Percentiles rank a stretch among this genome's conserved stretches.
Evolutionary conservation across 2,329 filamentous ascomycete genomes (phyloP).

Genomic region (Tolypocladium sp.): DNA sequence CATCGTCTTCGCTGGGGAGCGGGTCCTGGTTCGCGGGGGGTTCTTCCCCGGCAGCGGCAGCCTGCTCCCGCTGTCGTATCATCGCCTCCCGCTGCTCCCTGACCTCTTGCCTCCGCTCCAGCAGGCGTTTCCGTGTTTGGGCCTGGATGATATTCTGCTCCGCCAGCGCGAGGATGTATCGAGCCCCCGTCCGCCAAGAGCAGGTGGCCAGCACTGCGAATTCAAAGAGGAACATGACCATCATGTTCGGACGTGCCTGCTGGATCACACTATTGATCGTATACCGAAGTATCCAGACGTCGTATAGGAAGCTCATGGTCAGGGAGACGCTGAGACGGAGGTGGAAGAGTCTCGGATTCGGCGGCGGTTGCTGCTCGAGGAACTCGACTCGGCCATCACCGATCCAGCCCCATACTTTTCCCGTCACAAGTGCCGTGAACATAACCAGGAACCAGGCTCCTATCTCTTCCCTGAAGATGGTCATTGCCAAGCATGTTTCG

Average conservation of each 20-base stretch:
- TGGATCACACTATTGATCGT: conserved; percentile 74
- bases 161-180: conserved; percentile 69
- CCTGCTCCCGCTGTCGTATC: conserved; percentile 36
- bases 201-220: conserved; percentile 80
- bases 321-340: conserved; percentile 71
- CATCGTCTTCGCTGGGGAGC: conserved; percentile 59
- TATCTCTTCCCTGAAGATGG: conserved; percentile 91
- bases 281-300: conserved; percentile 72
- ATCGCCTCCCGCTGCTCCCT: conserved; percentile 47
- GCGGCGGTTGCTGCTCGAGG: conserved; percentile 87
- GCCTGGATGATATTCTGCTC: conserved; percentile 67
- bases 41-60: conserved; percentile 47
- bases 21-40: conserved; percentile 39
- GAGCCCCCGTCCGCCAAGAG: conserved; percentile 67
- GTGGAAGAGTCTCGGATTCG: conserved; percentile 84
- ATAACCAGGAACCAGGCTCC: conserved; percentile 92
- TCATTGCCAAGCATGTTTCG: conserved; percentile 96
- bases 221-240: conserved; percentile 99
- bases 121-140: conserved; percentile 63
- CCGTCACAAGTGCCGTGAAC: conserved; percentile 86
- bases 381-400: conserved; percentile 90
- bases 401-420: conserved; percentile 98
- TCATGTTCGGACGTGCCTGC: conserved; percentile 91
- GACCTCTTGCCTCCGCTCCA: conserved; percentile 60
- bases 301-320: conserved; percentile 68